These are phyloP conservation scores for Parathielavia appendiculata DNA, from an alignment of 495 filamentous ascomycete genomes.

Conservation along the genomic window DNA sequence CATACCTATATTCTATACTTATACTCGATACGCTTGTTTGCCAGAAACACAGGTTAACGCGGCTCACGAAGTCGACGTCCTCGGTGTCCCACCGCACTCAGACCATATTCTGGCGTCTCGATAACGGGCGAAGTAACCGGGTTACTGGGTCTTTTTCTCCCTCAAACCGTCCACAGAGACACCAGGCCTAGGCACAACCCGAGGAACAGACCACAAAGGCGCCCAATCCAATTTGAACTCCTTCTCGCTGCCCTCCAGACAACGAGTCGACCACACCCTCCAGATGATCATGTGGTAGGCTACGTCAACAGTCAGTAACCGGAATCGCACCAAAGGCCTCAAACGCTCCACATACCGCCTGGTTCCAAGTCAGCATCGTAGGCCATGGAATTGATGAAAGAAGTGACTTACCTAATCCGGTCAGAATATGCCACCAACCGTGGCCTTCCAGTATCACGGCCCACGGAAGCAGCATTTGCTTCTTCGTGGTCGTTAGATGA, in stretches of 20 bases:
- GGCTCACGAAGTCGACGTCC: no score
- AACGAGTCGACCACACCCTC: conserved; percentile 81
- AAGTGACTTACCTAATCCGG: conserved; percentile 29
- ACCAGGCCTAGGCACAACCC: conserved; percentile 41
- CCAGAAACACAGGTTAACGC: no score
- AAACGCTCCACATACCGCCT: conserved; percentile 34
- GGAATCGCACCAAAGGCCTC: not conserved
- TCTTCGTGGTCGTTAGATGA: conserved; percentile 63
- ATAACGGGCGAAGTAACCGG: not conserved
- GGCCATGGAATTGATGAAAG: not conserved
- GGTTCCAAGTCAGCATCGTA: conserved; percentile 17
- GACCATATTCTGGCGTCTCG: not conserved
- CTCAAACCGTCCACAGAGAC: conserved; percentile 11
- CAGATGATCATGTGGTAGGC: conserved; percentile 83
- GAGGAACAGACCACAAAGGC: conserved; percentile 56
- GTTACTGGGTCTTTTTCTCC: conserved; percentile 33
- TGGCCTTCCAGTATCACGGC: conserved; percentile 86
- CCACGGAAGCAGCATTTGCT: conserved; percentile 78
- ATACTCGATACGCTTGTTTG: no score
- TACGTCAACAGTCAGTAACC: conserved; percentile 38
- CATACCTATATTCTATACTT: no score
- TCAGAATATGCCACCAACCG: conserved; percentile 85
- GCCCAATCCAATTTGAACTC: conserved; percentile 74
- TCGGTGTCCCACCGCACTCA: not conserved
- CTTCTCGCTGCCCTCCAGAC: conserved; percentile 69